Conservation (phyloP, 2,329 filamentous ascomycete genomes). For the Phaeosphaeriaceae sp. region DNA sequence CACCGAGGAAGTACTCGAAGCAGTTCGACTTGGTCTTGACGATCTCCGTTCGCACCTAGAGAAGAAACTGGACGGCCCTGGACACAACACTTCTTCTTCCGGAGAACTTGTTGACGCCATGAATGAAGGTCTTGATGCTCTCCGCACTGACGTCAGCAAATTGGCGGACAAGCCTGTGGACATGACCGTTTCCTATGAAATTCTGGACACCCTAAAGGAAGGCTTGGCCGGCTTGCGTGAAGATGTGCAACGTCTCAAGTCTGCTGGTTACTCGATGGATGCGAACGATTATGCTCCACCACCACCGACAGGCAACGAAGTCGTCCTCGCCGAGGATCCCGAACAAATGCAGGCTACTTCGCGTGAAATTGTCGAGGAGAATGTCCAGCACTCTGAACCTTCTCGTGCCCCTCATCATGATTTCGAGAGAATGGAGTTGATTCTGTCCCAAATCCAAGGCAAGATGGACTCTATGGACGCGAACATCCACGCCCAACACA, state of each 20-base stretch:
- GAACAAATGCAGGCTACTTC: slow-evolving; percentile 50
- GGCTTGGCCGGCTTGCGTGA: slow-evolving; percentile 77
- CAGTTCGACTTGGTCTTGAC: slow-evolving; percentile 57
- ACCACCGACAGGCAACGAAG: slow-evolving; percentile 55
- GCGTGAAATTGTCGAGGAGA: slow-evolving; percentile 35
- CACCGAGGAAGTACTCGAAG: slow-evolving; percentile 58
- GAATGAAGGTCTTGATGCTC: slow-evolving; percentile 73
- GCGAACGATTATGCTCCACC: slow-evolving; percentile 53
- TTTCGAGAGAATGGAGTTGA: slow-evolving; percentile 82
- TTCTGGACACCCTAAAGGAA: slow-evolving; percentile 84
- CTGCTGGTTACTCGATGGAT: slow-evolving; percentile 52
- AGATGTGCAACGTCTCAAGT: slow-evolving; percentile 81
- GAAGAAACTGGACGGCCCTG: slow-evolving; percentile 61
- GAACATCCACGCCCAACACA: slow-evolving; percentile 52
- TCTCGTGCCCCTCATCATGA: slow-evolving; percentile 71
- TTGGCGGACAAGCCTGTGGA: slow-evolving; percentile 81
- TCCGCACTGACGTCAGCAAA: slow-evolving; percentile 77
- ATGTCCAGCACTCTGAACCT: slow-evolving; percentile 42
- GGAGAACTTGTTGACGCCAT: slow-evolving; percentile 67
- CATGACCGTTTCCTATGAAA: slow-evolving; percentile 85
- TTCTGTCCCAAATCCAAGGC: slow-evolving; percentile 81
- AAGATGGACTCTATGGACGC: slow-evolving; percentile 82
- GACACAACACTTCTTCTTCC: slow-evolving; percentile 61
- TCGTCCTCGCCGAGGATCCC: slow-evolving; percentile 59
- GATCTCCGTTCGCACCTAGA: slow-evolving; percentile 58